Conservation (phyloP, 2,329 filamentous ascomycete genomes). For the Beauveria asiatica region DNA sequence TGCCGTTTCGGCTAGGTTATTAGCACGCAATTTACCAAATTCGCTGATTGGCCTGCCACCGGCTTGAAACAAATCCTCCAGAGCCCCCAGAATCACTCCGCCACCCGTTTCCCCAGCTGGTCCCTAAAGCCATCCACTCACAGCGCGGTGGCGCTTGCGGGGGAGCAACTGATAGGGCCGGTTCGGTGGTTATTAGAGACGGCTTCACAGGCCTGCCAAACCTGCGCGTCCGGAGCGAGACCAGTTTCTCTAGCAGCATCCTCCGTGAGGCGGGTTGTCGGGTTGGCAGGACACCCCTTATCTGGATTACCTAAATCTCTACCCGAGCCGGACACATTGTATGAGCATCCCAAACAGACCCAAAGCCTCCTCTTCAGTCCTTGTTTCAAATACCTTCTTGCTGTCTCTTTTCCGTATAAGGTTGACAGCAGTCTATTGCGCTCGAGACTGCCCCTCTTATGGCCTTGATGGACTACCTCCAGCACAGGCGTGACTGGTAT, state of each 20-base stretch:
- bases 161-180: too few relatives aligned
- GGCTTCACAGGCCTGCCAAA: background rate
- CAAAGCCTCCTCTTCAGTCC: background rate
- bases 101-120: background rate
- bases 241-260: background rate
- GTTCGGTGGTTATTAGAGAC: background rate
- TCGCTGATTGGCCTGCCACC: too few relatives aligned
- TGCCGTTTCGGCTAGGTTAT: too few relatives aligned
- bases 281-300: background rate
- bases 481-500: constrained; percentile 64
- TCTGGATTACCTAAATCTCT: background rate
- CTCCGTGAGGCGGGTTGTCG: background rate
- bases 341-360: background rate
- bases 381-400: background rate
- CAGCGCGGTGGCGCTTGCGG: background rate
- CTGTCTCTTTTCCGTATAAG: background rate
- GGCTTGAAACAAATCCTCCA: too few relatives aligned
- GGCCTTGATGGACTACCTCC: constrained; percentile 48
- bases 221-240: background rate
- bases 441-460: background rate
- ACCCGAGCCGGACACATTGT: background rate
- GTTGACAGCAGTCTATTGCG: background rate
- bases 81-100: background rate
- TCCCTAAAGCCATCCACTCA: background rate
- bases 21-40: too few relatives aligned